Evolutionary conservation across 768 basidiomycete genomes (phyloP).

Genomic region (Russula virescens): DNA sequence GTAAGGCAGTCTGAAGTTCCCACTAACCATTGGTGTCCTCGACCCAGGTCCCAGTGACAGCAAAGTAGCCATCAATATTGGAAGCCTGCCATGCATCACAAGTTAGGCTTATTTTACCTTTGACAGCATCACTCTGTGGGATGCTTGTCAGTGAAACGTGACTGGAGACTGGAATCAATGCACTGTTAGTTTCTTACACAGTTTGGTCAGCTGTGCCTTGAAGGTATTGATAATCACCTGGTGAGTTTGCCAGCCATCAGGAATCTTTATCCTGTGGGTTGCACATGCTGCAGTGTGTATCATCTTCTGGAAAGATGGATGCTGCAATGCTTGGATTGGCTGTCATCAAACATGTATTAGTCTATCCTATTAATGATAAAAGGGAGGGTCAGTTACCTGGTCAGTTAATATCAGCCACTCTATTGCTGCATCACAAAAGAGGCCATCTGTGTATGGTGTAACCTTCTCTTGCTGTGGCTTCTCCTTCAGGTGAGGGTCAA

Average conservation of each 20-base stretch:
- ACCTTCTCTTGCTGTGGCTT: background rate
- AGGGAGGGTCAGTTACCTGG: background rate
- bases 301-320: background rate
- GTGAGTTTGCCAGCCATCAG: background rate
- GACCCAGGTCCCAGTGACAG: conserved; percentile 38
- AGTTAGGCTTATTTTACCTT: conserved; percentile 29
- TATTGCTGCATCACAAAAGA: no score
- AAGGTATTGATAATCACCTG: background rate
- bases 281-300: background rate
- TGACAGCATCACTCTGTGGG: conserved; percentile 23
- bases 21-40: conserved; percentile 26
- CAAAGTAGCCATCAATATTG: conserved; percentile 37
- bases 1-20: conserved; percentile 27
- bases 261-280: background rate
- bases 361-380: no score
- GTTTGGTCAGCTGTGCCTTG: background rate
- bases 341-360: background rate
- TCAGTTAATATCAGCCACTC: background rate
- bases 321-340: background rate
- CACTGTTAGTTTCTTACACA: background rate
- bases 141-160: no score
- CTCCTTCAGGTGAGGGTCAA: background rate
- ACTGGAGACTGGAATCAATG: no score
- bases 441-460: background rate
- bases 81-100: no score